A percentile compares a stretch with the other conserved stretches of the same genome.
Conservation (phyloP, 805 yeast species). For the Kodamaea neixiangensis region DNA sequence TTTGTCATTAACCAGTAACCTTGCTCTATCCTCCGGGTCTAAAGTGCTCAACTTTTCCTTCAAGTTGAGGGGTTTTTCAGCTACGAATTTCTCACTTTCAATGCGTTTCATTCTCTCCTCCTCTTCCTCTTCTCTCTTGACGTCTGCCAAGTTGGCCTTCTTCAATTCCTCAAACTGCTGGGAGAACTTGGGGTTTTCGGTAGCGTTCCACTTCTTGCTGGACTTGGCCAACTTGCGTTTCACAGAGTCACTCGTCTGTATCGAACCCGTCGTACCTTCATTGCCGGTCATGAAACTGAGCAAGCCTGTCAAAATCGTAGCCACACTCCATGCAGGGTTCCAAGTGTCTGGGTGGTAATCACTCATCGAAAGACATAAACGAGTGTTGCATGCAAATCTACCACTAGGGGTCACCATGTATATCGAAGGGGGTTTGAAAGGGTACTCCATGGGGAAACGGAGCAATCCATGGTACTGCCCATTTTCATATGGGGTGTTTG, state of each 20-base stretch:
- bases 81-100: slow-evolving; percentile 7
- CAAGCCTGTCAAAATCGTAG: slow-evolving; percentile 83
- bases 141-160: slow-evolving; percentile 40
- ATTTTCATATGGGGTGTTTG: slow-evolving; percentile 78
- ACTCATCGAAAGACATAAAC: slow-evolving; percentile 88
- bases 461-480: slow-evolving; percentile 93
- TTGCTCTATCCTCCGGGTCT: slow-evolving; percentile 72
- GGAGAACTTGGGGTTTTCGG: slow-evolving; percentile 56
- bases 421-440: slow-evolving; percentile 89
- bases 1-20: slow-evolving; percentile 21
- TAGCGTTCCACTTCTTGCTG: slow-evolving; percentile 61
- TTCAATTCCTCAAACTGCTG: slow-evolving; percentile 71
- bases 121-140: slow-evolving; percentile 20
- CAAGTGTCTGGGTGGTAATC: slow-evolving; percentile 93
- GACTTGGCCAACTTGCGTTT: slow-evolving; percentile 59
- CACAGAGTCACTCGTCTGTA: slow-evolving; percentile 59
- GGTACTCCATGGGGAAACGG: slow-evolving; percentile 80
- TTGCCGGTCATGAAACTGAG: slow-evolving; percentile 90
- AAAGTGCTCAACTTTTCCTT: slow-evolving; percentile 41
- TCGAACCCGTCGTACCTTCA: slow-evolving; percentile 83
- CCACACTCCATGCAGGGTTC: slow-evolving; percentile 96
- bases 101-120: slow-evolving; percentile 14
- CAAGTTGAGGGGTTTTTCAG: slow-evolving; percentile 18
- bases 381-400: slow-evolving; percentile 74
- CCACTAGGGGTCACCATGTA: slow-evolving; percentile 91